Base-by-base conservation (phyloP, 1,139 yeast species). In the Pichia sp. region DNA sequence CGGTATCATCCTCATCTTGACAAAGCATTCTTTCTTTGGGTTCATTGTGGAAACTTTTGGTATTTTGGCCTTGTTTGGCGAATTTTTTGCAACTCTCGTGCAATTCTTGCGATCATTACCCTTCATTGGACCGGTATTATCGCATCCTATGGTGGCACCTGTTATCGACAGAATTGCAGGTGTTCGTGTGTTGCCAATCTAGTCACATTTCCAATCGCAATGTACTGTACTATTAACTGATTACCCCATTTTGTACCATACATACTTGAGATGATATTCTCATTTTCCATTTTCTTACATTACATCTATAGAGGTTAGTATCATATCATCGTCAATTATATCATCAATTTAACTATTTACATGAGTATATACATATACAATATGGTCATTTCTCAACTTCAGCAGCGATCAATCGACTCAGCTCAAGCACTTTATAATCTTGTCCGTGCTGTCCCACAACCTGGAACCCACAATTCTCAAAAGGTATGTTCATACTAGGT, bases 91-190 rank as follows among this genome's bases (percentile, higher is more conserved):
- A 12, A 85, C 94, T 17, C 79, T 91, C 39, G 74, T 91, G n/a
- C 84, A 85, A 49, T 88, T 91, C 53, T 68, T 91, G 51, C 71
- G 96, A 55, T 81, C 94, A 3, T 63, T 91, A 53, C 98, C 98
- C 3, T 58, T 84, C 39, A 77, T 91, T 44, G 98, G 98, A 0
- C 93, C 94, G 29, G 46, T 87, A 7, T 70, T 91, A 45, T 79
- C 91, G 32, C 77, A 81, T 55, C 97, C 97, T 1, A 60, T 64
- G 13, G 61, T 91, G 31, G 96, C 96, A 2, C 97, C 97, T 14
- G 73, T 72, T 22, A 59, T 78, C 28, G 86, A 78, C 50, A 69
- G 67, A 46, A 42, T 77, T 15, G 83, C 85, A 3, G 83, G 83
- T 30, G 74, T 77, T 11, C 64, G 77, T 39, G 72, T 78, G 2